These are phyloP conservation scores for Aureoboletus auriporus DNA, from an alignment of 768 basidiomycete species.

Conservation along the genomic window DNA sequence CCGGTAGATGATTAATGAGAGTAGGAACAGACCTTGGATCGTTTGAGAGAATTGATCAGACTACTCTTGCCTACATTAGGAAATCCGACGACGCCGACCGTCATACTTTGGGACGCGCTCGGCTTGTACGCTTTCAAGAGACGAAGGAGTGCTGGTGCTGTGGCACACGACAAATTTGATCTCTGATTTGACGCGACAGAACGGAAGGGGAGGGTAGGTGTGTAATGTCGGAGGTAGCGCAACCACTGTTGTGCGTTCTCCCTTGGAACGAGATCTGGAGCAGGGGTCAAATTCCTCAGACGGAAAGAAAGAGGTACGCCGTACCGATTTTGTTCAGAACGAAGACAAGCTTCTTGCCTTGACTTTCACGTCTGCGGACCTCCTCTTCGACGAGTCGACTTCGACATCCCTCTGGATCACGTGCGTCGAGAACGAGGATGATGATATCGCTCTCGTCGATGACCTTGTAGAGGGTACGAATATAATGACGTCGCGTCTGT, in stretches of 20 bases:
- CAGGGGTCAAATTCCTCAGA: not conserved
- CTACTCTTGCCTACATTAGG: constrained; percentile 98
- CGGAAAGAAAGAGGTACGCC: constrained; percentile 15
- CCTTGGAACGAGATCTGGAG: constrained; percentile 79
- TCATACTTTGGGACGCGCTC: constrained; percentile 59
- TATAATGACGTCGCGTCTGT: constrained; percentile 67
- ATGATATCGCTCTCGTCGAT: constrained; percentile 92
- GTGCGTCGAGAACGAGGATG: constrained; percentile 85
- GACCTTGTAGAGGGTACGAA: constrained; percentile 83
- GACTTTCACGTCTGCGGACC: constrained; percentile 75
- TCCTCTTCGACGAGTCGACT: constrained; percentile 94
- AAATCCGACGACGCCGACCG: constrained; percentile 91
- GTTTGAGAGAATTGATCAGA: constrained; percentile 88
- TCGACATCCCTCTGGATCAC: constrained; percentile 92
- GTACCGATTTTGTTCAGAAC: constrained; percentile 96
- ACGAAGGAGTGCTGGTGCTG: constrained; percentile 72
- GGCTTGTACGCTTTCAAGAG: constrained; percentile 83
- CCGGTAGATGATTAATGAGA: not conserved
- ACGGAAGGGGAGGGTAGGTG: constrained; percentile 91
- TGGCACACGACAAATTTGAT: constrained; percentile 73
- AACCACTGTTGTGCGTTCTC: constrained; percentile 90
- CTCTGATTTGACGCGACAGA: constrained; percentile 74
- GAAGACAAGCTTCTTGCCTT: constrained; percentile 90
- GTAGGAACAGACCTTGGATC: constrained; percentile 59
- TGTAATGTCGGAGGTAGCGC: constrained; percentile 84